Conservation (phyloP, 306 rosid genomes). For the Sicyos baderoa region DNA sequence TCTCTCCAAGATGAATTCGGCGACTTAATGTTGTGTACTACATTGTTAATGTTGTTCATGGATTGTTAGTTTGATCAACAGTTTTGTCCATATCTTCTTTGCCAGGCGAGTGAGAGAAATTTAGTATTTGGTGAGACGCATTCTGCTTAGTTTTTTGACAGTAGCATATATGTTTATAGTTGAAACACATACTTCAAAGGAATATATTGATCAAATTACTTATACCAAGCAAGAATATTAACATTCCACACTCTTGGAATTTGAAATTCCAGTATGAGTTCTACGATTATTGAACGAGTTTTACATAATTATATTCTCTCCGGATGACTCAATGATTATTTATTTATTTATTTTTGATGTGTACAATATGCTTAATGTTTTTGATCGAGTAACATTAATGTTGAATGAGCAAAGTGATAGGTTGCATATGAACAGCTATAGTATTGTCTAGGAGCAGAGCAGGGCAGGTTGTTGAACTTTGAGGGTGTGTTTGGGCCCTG, state of each 20-base stretch:
- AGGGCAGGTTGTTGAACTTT: neutral
- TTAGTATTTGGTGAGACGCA: neutral
- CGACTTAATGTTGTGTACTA: no score
- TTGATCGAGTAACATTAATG: neutral
- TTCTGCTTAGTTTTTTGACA: neutral
- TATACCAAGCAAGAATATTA: neutral
- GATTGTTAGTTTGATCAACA: no score
- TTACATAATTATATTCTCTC: conserved; percentile 2
- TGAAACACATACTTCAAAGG: neutral
- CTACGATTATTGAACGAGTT: conserved; percentile 13
- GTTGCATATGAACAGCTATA: neutral
- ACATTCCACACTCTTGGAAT: neutral
- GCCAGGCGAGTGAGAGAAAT: neutral
- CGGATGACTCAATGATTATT: neutral
- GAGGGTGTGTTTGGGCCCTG: no score
- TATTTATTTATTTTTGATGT: neutral
- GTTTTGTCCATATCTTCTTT: no score
- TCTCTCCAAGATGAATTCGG: no score
- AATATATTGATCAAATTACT: neutral
- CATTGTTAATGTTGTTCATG: no score
- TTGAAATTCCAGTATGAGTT: neutral
- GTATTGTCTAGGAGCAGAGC: neutral
- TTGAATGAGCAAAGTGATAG: neutral
- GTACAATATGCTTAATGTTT: neutral
- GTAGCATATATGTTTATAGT: conserved; percentile 5